Conservation (phyloP, 371 early-diverging fungal genomes). For the Mortierella polycephala region DNA sequence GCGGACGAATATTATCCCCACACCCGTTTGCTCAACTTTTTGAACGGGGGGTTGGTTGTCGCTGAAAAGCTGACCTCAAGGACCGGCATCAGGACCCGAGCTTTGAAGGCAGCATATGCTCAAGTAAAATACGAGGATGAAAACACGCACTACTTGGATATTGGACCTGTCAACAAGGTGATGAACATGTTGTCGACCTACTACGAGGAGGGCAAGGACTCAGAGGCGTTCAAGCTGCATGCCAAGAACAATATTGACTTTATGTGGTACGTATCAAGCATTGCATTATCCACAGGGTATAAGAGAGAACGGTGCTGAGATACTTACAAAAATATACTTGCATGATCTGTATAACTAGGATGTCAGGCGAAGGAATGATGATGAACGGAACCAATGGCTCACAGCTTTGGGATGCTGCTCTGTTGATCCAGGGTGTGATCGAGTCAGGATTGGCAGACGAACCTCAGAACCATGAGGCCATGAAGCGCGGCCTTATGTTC, state of each 20-base stretch:
- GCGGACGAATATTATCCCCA: constrained; percentile 91
- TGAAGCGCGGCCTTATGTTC: constrained; percentile 82
- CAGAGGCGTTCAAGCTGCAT: constrained; percentile 81
- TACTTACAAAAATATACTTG: constrained; percentile 1
- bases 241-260: constrained; percentile 81
- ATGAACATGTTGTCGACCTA: constrained; percentile 89
- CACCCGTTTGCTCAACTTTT: constrained; percentile 76
- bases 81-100: constrained; percentile 71
- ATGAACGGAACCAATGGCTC: constrained; percentile 98
- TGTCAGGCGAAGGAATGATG: constrained; percentile 92
- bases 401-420: constrained; percentile 97
- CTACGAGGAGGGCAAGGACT: constrained; percentile 90
- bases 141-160: constrained; percentile 88
- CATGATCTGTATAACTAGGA: constrained; percentile 46
- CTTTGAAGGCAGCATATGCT: constrained; percentile 78
- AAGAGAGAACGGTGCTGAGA: too few relatives aligned
- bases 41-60: constrained; percentile 66
- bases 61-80: constrained; percentile 48
- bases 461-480: constrained; percentile 71
- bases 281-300: background rate
- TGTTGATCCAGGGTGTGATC: constrained; percentile 83
- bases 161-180: constrained; percentile 94
- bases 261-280: constrained; percentile 70
- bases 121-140: constrained; percentile 91
- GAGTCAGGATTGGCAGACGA: constrained; percentile 80